Conservation (phyloP, 108 stramenopile species). For the Conticribra weissflogii region DNA sequence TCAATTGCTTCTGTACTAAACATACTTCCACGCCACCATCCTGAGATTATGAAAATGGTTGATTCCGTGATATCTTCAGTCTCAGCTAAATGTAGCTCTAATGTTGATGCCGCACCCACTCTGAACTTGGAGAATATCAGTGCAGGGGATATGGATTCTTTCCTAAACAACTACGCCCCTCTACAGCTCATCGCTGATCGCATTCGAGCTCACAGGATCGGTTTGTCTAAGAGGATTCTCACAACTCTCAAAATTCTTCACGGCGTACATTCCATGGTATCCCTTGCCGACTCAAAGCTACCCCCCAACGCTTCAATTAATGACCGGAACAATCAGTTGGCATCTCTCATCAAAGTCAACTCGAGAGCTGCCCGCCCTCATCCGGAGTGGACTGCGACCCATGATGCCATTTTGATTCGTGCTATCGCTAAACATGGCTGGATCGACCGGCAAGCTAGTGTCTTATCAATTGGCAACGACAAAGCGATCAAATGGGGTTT, state of each 20-base stretch:
- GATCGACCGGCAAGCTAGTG: slow-evolving; percentile 62
- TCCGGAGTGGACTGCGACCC: slow-evolving; percentile 69
- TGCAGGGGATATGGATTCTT: slow-evolving; percentile 46
- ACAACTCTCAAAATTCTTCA: slow-evolving; percentile 31
- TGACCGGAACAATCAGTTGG: slow-evolving; percentile 28
- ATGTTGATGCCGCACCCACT: slow-evolving; percentile 15
- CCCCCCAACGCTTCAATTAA: slow-evolving; percentile 15
- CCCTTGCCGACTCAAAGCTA: slow-evolving; percentile 18
- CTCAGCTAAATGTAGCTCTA: slow-evolving; percentile 21
- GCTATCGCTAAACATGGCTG: slow-evolving; percentile 84
- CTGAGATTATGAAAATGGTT: slow-evolving; percentile 64
- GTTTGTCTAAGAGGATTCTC: slow-evolving; percentile 50
- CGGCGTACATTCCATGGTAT: slow-evolving; percentile 28
- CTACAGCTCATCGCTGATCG: slow-evolving; percentile 72
- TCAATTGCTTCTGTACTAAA: slow-evolving; percentile 63
- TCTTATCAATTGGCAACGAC: slow-evolving; percentile 59
- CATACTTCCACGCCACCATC: slow-evolving; percentile 60
- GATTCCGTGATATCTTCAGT: slow-evolving; percentile 52
- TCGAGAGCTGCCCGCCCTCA: slow-evolving; percentile 60
- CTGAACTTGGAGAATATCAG: slow-evolving; percentile 38
- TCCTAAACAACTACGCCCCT: slow-evolving; percentile 67
- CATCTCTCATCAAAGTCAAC: slow-evolving; percentile 39
- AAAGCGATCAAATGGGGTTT: slow-evolving; percentile 67
- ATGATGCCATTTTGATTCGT: slow-evolving; percentile 74
- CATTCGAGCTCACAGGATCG: slow-evolving; percentile 40